Base-by-base conservation (phyloP, 805 yeast genomes). In the Ascoidea rubescens region DNA sequence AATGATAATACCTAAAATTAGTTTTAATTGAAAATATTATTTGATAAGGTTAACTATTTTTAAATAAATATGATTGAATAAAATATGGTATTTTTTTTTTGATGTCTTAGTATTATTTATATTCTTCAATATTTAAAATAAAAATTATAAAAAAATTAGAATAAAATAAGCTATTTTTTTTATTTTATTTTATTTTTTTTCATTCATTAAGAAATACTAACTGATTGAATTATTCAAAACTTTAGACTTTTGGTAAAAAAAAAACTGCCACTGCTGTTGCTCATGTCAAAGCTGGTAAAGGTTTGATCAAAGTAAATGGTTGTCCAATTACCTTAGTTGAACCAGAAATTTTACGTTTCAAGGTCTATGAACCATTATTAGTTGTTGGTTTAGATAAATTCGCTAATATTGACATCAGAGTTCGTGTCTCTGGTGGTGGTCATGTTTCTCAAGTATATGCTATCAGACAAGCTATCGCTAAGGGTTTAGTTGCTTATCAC, bases 191-290 rank as follows among this genome's bases (percentile, higher is more conserved):
- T n/a, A n/a, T n/a, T n/a, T n/a, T 21, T 2, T 21, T 21, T 21
- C 28, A 21, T 21, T 21, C 3, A 31, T 31, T 28, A 47, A 50
- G 51, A 46, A 43, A 45, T 47, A 33, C 8, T 45, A 48, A 21
- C 46, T 50, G 50, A 52, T 21, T 21, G 28, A 21, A 21, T 21
- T 21, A 21, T 21, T 64, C 52, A 21, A 21, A 21, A 21, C 3
- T 21, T 21, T 74, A 90, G 96, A 93, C 98, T 76, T 93, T 93
- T 79, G 99, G 99, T 79, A 93, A 91, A 83, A 93, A 93, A 91
- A 93, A 86, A 82, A 87, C 96, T 73, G 99, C 99, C 71, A 93
- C 99, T 70, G 99, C 99, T 71, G 99, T 93, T 73, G 99, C 99
- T 78, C 96, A 89, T 79, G 96, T 91, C 69, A 89, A 89, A 82